Conservation (phyloP, 805 yeast species). For the Saccharomycopsis malanga region DNA sequence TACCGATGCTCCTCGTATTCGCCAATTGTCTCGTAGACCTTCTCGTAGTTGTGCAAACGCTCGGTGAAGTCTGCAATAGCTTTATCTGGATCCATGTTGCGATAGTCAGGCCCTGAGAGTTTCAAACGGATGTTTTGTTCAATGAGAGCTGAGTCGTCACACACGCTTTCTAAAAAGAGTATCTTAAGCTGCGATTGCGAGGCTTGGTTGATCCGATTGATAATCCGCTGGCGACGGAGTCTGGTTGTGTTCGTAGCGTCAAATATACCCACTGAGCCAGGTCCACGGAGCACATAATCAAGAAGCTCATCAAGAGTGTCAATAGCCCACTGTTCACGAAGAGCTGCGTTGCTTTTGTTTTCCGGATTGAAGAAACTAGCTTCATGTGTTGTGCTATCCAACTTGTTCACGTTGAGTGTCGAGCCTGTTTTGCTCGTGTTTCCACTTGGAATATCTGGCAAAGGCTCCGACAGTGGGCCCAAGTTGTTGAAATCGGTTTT, state of each 20-base stretch:
- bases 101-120: slow-evolving; percentile 89
- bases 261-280: slow-evolving; percentile 88
- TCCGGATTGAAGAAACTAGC: slow-evolving; percentile 85
- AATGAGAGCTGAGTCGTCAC: slow-evolving; percentile 71
- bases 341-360: slow-evolving; percentile 51
- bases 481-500: slow-evolving; percentile 40
- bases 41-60: slow-evolving; percentile 75
- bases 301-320: slow-evolving; percentile 81
- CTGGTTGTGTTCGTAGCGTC: slow-evolving; percentile 80
- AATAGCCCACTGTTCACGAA: slow-evolving; percentile 94
- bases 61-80: slow-evolving; percentile 80
- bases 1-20: slow-evolving; percentile 58
- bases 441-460: slow-evolving; percentile 1
- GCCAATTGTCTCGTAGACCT: slow-evolving; percentile 85
- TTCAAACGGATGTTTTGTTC: slow-evolving; percentile 81
- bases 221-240: slow-evolving; percentile 50
- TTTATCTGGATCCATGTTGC: slow-evolving; percentile 69
- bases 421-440: neutral
- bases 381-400: slow-evolving; percentile 40
- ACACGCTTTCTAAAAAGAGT: slow-evolving; percentile 77
- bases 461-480: slow-evolving; percentile 26
- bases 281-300: slow-evolving; percentile 70
- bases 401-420: neutral
- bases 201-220: slow-evolving; percentile 27
- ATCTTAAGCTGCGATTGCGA: slow-evolving; percentile 64